These are phyloP conservation scores for Hyphodiscus hymeniophilus DNA, from an alignment of 495 filamentous ascomycete genomes.

Conservation along the genomic window DNA sequence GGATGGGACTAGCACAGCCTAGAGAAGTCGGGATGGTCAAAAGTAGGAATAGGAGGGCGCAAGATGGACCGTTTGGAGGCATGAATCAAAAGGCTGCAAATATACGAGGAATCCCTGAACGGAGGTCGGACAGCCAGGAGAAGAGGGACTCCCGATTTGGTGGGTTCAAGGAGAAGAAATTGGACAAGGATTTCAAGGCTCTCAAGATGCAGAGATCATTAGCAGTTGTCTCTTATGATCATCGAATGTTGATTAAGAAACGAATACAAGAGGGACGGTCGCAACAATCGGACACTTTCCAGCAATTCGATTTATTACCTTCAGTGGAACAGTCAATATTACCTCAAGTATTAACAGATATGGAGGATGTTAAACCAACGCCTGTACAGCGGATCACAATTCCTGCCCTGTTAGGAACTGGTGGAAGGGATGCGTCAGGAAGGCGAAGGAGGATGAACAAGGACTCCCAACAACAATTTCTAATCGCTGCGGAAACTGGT, in stretches of 20 bases:
- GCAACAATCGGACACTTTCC: slow-evolving; percentile 62
- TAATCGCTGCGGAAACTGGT: slow-evolving; percentile 92
- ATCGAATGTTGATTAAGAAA: slow-evolving; percentile 59
- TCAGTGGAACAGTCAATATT: slow-evolving; percentile 64
- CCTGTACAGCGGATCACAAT: slow-evolving; percentile 85
- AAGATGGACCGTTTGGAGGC: slow-evolving; percentile 59
- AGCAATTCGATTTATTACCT: slow-evolving; percentile 67
- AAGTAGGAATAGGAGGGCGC: slow-evolving; percentile 44
- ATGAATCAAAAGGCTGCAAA: slow-evolving; percentile 72
- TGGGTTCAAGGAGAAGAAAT: slow-evolving; percentile 23
- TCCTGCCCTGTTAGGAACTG: slow-evolving; percentile 57
- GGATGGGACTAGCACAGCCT: slow-evolving; percentile 16
- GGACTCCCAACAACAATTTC: slow-evolving; percentile 53
- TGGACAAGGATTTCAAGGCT: slow-evolving; percentile 58
- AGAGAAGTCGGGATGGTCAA: slow-evolving; percentile 42
- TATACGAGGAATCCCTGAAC: slow-evolving; percentile 29
- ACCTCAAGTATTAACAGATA: slow-evolving; percentile 59
- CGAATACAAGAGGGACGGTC: slow-evolving; percentile 38
- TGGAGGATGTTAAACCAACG: slow-evolving; percentile 68
- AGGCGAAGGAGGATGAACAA: slow-evolving; percentile 1
- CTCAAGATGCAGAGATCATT: slow-evolving; percentile 90
- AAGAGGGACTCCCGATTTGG: slow-evolving; percentile 28
- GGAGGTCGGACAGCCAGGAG: slow-evolving; percentile 12
- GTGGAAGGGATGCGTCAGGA: slow-evolving; percentile 9
- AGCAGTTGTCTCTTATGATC: slow-evolving; percentile 62